Conservation (phyloP, 129 eudicot species). For the Flaveria brownii region DNA sequence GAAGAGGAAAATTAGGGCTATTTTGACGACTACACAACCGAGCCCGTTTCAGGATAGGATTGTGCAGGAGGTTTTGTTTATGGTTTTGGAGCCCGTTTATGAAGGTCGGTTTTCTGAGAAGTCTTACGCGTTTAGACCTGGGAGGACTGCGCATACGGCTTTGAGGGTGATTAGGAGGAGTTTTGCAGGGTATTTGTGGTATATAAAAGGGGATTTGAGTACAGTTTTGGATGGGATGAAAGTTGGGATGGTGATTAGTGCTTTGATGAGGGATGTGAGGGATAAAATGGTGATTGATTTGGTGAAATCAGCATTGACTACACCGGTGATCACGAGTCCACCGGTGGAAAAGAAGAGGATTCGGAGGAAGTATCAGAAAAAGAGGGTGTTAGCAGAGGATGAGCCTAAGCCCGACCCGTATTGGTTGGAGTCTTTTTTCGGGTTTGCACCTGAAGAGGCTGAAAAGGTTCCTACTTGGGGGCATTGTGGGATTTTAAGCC, state of each 20-base stretch:
- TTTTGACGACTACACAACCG: constrained; percentile 64
- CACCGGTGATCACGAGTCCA: constrained; percentile 43
- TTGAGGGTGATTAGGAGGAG: constrained; percentile 87
- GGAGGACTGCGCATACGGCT: constrained; percentile 90
- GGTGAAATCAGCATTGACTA: constrained; percentile 72
- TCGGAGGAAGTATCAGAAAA: constrained; percentile 67
- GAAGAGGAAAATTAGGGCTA: constrained; percentile 67
- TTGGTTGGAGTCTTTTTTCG: constrained; percentile 91
- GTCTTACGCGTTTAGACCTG: constrained; percentile 89
- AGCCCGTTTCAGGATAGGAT: constrained; percentile 82
- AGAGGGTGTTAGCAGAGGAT: constrained; percentile 73
- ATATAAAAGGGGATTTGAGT: constrained; percentile 87
- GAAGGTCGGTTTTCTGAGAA: constrained; percentile 84
- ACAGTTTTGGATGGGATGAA: constrained; percentile 65
- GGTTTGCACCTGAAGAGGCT: constrained; percentile 98
- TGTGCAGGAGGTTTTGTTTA: constrained; percentile 92
- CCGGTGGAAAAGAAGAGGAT: constrained; percentile 54
- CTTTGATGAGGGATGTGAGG: constrained; percentile 74
- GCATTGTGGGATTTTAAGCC: constrained; percentile 86
- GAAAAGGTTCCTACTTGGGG: constrained; percentile 89
- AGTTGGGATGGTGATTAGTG: constrained; percentile 66
- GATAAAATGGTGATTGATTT: constrained; percentile 85
- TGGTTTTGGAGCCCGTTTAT: constrained; percentile 88
- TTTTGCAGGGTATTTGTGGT: constrained; percentile 98
- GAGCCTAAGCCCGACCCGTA: constrained; percentile 99